Conservation (phyloP, 1,284 basidiomycete species). For the Ganoderma boninense region DNA sequence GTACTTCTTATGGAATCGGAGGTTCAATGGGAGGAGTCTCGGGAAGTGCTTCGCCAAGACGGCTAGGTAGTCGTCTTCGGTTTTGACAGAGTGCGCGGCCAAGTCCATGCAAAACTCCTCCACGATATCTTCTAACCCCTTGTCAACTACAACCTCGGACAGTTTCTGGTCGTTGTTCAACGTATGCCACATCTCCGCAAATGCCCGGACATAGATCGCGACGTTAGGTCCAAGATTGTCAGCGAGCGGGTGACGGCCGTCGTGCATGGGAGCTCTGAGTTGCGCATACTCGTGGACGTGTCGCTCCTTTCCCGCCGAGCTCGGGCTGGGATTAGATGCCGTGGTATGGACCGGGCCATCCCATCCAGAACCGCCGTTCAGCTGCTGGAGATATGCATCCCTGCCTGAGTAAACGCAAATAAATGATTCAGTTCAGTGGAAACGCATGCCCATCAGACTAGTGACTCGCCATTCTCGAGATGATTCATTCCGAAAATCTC, state of each 20-base stretch:
- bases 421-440: not conserved
- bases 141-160: not conserved
- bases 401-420: no score
- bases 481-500: no score
- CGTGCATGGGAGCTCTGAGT: not conserved
- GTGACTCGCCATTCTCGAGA: not conserved
- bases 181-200: not conserved
- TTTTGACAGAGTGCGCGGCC: not conserved
- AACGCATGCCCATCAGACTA: not conserved
- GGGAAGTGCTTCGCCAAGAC: not conserved
- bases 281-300: not conserved
- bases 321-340: not conserved
- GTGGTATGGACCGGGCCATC: no score
- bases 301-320: not conserved
- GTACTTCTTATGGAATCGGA: not conserved
- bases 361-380: no score
- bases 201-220: not conserved
- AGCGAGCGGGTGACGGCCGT: not conserved
- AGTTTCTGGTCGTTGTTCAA: not conserved
- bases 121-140: not conserved
- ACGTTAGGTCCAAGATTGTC: not conserved
- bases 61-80: not conserved
- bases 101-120: not conserved
- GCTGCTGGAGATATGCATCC: no score
- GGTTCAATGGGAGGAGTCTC: not conserved